phyloP scores from a whole-genome alignment of 225 moss, liverwort and hornwort genomes.

The Polytrichum commune region DNA sequence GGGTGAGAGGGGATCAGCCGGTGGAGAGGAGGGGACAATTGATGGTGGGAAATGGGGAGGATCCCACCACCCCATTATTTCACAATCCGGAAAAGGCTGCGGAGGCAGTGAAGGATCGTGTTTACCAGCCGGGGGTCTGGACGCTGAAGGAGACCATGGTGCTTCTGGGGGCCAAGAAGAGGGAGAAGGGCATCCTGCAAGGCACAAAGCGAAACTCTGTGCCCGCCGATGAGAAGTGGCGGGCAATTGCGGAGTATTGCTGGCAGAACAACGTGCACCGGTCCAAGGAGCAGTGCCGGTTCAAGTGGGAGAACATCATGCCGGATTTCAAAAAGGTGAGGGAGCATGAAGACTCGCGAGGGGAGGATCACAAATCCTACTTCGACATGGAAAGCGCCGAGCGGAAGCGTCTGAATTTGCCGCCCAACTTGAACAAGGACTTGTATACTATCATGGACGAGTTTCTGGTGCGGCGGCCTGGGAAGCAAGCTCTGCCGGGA shows the following conservation, averaged over 20 bases:
- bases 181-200: slow-evolving; percentile 16
- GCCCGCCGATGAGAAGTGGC: slow-evolving; percentile 8
- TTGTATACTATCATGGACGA: slow-evolving; percentile 22
- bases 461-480: slow-evolving; percentile 9
- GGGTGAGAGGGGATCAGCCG: not conserved
- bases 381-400: slow-evolving; percentile 20
- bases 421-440: slow-evolving; percentile 21
- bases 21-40: not conserved
- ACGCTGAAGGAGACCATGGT: slow-evolving; percentile 12
- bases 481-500: not conserved
- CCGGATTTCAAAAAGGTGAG: slow-evolving; percentile 32
- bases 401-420: slow-evolving; percentile 12
- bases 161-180: slow-evolving; percentile 22
- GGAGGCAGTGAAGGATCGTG: slow-evolving; percentile 6
- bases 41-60: slow-evolving; percentile 10
- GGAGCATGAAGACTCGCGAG: slow-evolving; percentile 9
- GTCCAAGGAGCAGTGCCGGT: slow-evolving; percentile 4
- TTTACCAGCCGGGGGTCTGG: slow-evolving; percentile 14
- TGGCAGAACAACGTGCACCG: slow-evolving; percentile 20
- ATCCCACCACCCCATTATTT: not conserved
- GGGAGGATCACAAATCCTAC: slow-evolving; percentile 17
- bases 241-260: slow-evolving; percentile 20
- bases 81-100: slow-evolving; percentile 5
- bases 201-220: slow-evolving; percentile 16
- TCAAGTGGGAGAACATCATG: slow-evolving; percentile 4